phyloP scores from a whole-genome alignment of 371 early-diverging fungal genomes.

The Lichtheimia ramosa region DNA sequence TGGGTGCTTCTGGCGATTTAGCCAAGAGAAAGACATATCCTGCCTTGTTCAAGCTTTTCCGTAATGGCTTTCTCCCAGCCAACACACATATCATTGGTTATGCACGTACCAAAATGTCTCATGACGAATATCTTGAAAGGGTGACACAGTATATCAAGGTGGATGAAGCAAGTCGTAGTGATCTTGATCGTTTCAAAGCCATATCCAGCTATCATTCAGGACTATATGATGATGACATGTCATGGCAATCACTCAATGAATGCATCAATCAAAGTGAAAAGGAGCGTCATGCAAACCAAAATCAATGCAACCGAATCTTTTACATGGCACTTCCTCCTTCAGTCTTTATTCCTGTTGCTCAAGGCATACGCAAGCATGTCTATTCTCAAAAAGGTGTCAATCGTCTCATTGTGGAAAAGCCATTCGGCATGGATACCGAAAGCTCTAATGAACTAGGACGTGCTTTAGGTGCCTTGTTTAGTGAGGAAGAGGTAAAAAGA shows the following conservation, averaged over 20 bases:
- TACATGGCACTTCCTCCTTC: slow-evolving; percentile 98
- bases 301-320: slow-evolving; percentile 64
- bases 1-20: slow-evolving; percentile 91
- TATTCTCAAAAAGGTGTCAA: slow-evolving; percentile 67
- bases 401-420: slow-evolving; percentile 95
- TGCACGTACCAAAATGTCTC: slow-evolving; percentile 87
- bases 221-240: slow-evolving; percentile 81
- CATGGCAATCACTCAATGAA: slow-evolving; percentile 67
- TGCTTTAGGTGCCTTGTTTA: slow-evolving; percentile 75
- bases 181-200: slow-evolving; percentile 71
- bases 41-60: slow-evolving; percentile 86
- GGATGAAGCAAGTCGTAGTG: slow-evolving; percentile 14
- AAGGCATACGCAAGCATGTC: slow-evolving; percentile 69
- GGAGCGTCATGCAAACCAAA: slow-evolving; percentile 20
- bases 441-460: slow-evolving; percentile 68
- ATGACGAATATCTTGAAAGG: slow-evolving; percentile 79
- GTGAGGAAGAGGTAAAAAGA: slow-evolving; percentile 71
- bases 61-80: slow-evolving; percentile 73
- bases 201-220: slow-evolving; percentile 86
- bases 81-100: slow-evolving; percentile 89
- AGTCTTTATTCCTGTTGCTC: slow-evolving; percentile 86
- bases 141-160: slow-evolving; percentile 79
- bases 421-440: slow-evolving; percentile 93
- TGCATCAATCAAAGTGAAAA: slow-evolving; percentile 58
- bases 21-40: slow-evolving; percentile 98